These are phyloP conservation scores for Kodamaea sagamina DNA, from an alignment of 805 yeast genomes.

Conservation along the genomic window DNA sequence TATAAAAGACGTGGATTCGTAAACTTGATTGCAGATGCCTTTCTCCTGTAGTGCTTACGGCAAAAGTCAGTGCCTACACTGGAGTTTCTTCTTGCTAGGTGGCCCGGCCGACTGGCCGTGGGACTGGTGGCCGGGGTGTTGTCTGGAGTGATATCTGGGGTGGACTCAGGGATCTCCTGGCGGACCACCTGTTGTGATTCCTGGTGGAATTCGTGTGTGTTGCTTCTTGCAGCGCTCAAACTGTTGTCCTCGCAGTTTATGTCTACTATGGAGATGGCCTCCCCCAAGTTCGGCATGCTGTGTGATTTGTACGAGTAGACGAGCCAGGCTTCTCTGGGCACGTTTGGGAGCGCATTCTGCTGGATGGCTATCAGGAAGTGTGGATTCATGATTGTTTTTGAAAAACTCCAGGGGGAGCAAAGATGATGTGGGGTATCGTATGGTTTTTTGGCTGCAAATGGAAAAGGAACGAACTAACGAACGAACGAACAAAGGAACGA, in stretches of 20 bases:
- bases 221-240: not conserved
- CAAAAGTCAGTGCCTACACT: not conserved
- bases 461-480: too few species aligned
- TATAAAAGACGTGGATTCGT: conserved; percentile 31
- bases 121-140: not conserved
- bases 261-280: conserved; percentile 7
- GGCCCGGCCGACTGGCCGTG: too few species aligned
- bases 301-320: conserved; percentile 10
- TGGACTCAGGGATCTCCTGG: too few species aligned
- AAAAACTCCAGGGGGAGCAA: conserved; percentile 9
- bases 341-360: not conserved
- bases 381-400: conserved; percentile 8
- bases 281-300: conserved; percentile 11
- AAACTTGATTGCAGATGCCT: conserved; percentile 51
- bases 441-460: conserved; percentile 7
- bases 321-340: conserved; percentile 7
- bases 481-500: too few species aligned
- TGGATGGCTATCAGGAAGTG: conserved; percentile 8
- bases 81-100: conserved; percentile 7
- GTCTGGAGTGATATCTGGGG: not conserved
- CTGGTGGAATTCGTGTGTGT: not conserved
- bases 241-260: conserved; percentile 2
- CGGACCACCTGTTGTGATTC: too few species aligned
- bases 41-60: conserved; percentile 43
- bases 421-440: conserved; percentile 5